Percentiles rank a stretch among this genome's conserved stretches.
Conservation (phyloP, 495 filamentous ascomycete genomes). For the Penicillium egyptiacum region DNA sequence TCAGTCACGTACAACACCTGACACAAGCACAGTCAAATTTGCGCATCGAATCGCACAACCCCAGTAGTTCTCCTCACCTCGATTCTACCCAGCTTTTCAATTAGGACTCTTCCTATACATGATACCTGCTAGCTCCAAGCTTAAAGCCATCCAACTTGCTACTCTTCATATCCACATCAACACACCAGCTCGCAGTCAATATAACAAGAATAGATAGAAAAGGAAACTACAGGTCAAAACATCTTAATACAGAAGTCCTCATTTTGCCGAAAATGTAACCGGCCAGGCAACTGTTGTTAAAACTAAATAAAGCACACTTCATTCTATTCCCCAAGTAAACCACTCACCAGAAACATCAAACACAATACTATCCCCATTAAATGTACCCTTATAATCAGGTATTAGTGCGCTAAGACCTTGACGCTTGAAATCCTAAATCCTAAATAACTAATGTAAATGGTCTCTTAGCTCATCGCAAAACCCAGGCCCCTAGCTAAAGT, state of each 20-base stretch:
- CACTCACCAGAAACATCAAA: background rate
- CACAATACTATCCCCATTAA: background rate
- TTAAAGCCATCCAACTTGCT: background rate
- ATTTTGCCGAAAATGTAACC: background rate
- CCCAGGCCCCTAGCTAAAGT: too few species aligned
- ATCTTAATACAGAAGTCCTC: background rate
- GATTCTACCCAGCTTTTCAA: background rate
- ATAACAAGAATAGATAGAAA: background rate
- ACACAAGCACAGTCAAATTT: background rate
- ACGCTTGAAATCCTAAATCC: background rate
- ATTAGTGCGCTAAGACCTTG: background rate
- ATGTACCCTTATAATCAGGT: background rate
- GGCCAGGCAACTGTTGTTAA: background rate
- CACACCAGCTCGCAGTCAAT: background rate
- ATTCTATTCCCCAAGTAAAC: background rate
- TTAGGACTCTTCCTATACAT: background rate
- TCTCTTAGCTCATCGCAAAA: too few species aligned
- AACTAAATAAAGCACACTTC: background rate
- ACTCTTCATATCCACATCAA: background rate
- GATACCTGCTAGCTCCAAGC: background rate
- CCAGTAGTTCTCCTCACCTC: background rate
- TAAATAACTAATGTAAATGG: background rate
- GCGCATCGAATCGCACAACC: background rate
- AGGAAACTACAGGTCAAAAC: background rate
- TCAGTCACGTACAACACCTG: too few species aligned